Percentiles rank a stretch among this genome's conserved stretches.
These are phyloP conservation scores for Solanum pennellii DNA, from an alignment of 257 asterid species.

Conservation along the genomic window DNA sequence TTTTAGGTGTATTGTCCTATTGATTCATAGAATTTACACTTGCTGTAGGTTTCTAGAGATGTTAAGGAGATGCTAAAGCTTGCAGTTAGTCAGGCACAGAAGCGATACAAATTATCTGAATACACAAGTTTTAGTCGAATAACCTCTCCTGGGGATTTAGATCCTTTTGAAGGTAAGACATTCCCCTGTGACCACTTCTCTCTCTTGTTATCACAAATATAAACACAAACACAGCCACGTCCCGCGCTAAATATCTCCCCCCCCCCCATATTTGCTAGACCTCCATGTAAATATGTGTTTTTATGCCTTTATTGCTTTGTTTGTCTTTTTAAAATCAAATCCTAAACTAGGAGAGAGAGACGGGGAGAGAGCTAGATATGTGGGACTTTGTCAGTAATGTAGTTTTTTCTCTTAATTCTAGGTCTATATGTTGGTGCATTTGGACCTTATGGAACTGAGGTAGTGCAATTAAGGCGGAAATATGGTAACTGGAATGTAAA, in stretches of 20 bases:
- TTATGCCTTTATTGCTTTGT: neutral
- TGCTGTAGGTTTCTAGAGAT: slow-evolving; percentile 57
- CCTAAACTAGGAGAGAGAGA: neutral
- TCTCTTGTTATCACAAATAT: neutral
- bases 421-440: slow-evolving; percentile 94
- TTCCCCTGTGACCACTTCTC: neutral
- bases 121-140: slow-evolving; percentile 70
- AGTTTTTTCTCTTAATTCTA: slow-evolving; percentile 18
- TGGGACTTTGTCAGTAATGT: neutral
- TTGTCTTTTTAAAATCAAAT: neutral
- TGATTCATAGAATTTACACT: slow-evolving; percentile 1
- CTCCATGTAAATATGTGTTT: neutral
- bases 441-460: slow-evolving; percentile 94
- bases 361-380: neutral
- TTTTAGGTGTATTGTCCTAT: neutral
- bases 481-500: slow-evolving; percentile 77
- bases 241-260: neutral
- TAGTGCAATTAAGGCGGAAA: slow-evolving; percentile 85
- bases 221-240: neutral
- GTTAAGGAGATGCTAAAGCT: slow-evolving; percentile 82
- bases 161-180: slow-evolving; percentile 84
- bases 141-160: slow-evolving; percentile 61
- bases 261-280: neutral
- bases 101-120: slow-evolving; percentile 57
- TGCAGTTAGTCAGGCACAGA: slow-evolving; percentile 73